Evolutionary conservation across 768 basidiomycete species (phyloP), one percentile per base, ranked within the genome.

Genomic region (Rhodotorula taiwanensis): DNA sequence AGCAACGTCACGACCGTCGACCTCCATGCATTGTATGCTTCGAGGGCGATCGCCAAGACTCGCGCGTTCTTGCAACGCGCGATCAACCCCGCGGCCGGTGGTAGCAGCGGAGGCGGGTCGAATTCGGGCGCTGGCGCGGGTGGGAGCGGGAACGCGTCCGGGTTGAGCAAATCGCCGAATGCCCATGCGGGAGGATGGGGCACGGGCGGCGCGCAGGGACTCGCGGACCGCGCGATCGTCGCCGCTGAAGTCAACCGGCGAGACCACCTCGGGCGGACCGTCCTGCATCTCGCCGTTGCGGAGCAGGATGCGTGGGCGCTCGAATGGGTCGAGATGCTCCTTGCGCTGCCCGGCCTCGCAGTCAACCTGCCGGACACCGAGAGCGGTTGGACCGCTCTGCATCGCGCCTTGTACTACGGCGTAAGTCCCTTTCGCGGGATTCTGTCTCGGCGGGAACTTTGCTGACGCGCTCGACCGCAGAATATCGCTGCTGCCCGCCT

Each of bases 351-450:
- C 2, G 76, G 78, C 28, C 79, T 92, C 74, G 85, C 87, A 60
- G 83, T 90, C 69, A 98, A 98, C 70, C 61, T 87, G 11, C 77
- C 79, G 45, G 94, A 99, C 75, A 74, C 74, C 56, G 94, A 98
- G 79, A 88, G 83, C 60, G 86, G 86, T 60, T 97, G 91, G 88
- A 94, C 90, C 1, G 82, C 93, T 11, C 78, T 98, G 27, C 94
- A 99, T 72, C 79, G 91, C 52, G 72, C 91, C 70, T 63, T 92
- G 14, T 79, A 84, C 52, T 81, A 82, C 49, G 72, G 86, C 82
- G 83, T 86, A 67, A 63, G 85, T 79, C 20, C 18, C 58, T 2
- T 21, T n/a, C n/a, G n/a, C n/a, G n/a, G n/a, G n/a, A n/a, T n/a
- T n/a, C n/a, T n/a, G n/a, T n/a, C n/a, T n/a, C n/a, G n/a, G 66